Evolutionary conservation across 1,284 basidiomycete species (phyloP).

Genomic region (Leucoagaricus sp.): DNA sequence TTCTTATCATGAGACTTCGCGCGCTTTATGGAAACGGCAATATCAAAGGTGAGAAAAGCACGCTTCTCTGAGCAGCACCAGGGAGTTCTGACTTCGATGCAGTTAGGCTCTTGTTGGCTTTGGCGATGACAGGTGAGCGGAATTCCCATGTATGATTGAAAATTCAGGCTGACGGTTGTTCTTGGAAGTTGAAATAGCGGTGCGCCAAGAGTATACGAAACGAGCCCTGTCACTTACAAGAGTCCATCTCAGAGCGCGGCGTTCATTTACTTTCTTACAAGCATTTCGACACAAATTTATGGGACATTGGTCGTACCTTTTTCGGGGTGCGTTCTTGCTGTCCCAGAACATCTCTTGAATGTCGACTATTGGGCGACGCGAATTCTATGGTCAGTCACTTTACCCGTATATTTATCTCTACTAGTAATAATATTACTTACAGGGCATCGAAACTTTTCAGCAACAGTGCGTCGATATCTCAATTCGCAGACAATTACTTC

Average conservation of each 20-base stretch:
- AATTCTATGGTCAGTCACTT: slow-evolving; percentile 1
- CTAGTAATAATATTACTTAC: background rate
- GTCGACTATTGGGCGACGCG: background rate
- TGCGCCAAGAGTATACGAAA: background rate
- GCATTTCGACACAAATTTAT: slow-evolving; percentile 5
- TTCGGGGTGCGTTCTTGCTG: background rate
- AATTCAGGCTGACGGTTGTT: no score
- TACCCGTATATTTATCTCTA: no score
- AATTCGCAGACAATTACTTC: background rate
- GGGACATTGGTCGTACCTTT: background rate
- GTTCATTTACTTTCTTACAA: background rate
- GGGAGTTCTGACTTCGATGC: background rate
- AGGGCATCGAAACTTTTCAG: slow-evolving; percentile 6
- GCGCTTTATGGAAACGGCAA: slow-evolving; percentile 8
- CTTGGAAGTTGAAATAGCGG: slow-evolving; percentile 3
- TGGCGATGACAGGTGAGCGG: slow-evolving; percentile 11
- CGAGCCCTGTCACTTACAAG: background rate
- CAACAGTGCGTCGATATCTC: background rate
- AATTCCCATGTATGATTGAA: background rate
- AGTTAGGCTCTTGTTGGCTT: background rate
- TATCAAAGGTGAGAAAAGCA: background rate
- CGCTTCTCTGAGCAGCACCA: no score
- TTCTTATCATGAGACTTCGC: slow-evolving; percentile 5
- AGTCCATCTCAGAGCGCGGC: background rate
- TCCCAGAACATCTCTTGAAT: background rate